Evolutionary conservation across 208 protist genomes (phyloP).

Genomic region (Leishmania tropica): DNA sequence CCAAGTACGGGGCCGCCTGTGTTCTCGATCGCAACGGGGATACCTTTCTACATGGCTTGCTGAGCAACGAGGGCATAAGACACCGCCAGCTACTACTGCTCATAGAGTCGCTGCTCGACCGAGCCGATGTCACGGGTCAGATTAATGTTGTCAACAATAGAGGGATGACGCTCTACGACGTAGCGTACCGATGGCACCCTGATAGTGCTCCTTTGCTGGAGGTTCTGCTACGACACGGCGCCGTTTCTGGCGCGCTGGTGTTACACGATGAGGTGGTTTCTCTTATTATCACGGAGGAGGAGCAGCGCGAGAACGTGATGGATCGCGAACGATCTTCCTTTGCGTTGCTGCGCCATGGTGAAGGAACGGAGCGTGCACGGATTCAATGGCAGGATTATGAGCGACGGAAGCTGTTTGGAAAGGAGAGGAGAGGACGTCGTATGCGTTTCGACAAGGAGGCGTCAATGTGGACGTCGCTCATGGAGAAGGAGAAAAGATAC

Average conservation of each 20-base stretch:
- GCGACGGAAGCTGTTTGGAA: slow-evolving; percentile 15
- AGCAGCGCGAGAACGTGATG: slow-evolving; percentile 8
- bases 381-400: slow-evolving; percentile 6
- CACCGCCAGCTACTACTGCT: slow-evolving; percentile 33
- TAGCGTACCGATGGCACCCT: slow-evolving; percentile 26
- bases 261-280: slow-evolving; percentile 12
- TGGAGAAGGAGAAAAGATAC: background rate
- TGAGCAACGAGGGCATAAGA: slow-evolving; percentile 40
- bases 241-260: slow-evolving; percentile 25
- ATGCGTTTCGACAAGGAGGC: slow-evolving; percentile 1
- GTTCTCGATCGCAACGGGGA: slow-evolving; percentile 26
- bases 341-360: background rate
- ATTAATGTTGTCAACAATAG: slow-evolving; percentile 38
- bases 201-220: slow-evolving; percentile 32
- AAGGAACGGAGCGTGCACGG: background rate
- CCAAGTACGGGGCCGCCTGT: slow-evolving; percentile 42
- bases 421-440: slow-evolving; percentile 17
- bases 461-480: background rate
- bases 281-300: slow-evolving; percentile 19
- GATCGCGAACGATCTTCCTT: background rate
- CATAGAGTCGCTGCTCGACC: slow-evolving; percentile 38
- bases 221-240: slow-evolving; percentile 40
- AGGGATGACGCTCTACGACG: slow-evolving; percentile 49
- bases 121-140: slow-evolving; percentile 14
- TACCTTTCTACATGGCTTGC: slow-evolving; percentile 68